phyloP scores from a whole-genome alignment of 73 alveolate genomes.

The Tetrahymena malaccensis region DNA sequence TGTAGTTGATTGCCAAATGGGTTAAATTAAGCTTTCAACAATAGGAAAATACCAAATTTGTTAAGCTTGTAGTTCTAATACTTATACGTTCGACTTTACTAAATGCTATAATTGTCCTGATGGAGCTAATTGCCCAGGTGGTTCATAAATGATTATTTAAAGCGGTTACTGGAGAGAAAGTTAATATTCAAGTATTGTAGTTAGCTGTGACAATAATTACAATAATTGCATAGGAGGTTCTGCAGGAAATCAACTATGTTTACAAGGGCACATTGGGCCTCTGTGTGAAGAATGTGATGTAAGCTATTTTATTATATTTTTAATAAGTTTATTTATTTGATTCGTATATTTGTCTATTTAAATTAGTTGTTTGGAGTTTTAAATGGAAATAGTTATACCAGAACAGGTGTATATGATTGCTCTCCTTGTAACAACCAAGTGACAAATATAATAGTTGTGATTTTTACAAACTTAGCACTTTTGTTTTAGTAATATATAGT shows the following conservation, averaged over 20 bases:
- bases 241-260: background rate
- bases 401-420: background rate
- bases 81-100: background rate
- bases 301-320: background rate
- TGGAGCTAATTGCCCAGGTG: background rate
- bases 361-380: background rate
- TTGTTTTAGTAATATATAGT: background rate
- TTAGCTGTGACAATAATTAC: background rate
- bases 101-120: background rate
- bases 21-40: background rate
- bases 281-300: background rate
- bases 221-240: background rate
- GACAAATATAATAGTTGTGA: background rate
- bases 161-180: background rate
- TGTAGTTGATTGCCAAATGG: background rate
- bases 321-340: background rate
- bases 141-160: background rate
- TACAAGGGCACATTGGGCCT: background rate
- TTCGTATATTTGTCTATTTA: background rate
- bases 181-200: background rate
- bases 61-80: background rate
- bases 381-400: background rate
- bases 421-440: background rate
- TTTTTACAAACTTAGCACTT: background rate
- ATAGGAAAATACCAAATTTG: background rate